Evolutionary conservation across 1,284 basidiomycete species (phyloP).

Genomic region (Ganoderma boninense): DNA sequence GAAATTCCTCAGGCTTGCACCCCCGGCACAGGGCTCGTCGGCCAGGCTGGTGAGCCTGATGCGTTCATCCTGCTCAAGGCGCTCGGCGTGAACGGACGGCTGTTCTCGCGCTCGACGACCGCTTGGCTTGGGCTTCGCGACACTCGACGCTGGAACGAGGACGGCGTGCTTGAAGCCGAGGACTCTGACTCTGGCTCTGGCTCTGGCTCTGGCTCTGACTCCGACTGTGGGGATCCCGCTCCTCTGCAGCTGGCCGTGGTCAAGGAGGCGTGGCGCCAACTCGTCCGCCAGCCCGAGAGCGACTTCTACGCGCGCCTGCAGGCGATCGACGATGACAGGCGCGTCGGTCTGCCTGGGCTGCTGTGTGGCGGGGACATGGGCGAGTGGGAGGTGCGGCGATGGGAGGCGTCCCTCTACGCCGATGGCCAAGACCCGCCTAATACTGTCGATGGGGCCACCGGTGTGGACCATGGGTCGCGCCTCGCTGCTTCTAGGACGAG

Average conservation of each 20-base stretch:
- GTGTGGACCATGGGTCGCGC: not conserved
- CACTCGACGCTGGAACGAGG: not conserved
- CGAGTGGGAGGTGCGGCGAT: constrained; percentile 13
- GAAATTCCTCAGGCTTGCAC: constrained; percentile 15
- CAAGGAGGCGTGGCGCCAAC: constrained; percentile 32
- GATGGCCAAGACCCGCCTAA: too few relatives aligned
- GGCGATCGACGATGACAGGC: not conserved
- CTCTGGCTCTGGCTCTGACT: constrained; percentile 6
- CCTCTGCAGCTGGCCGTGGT: constrained; percentile 22
- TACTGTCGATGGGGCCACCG: not conserved
- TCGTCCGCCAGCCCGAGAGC: constrained; percentile 12
- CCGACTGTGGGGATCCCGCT: constrained; percentile 11
- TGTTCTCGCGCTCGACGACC: constrained; percentile 28
- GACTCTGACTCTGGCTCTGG: constrained; percentile 7
- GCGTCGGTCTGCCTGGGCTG: constrained; percentile 9
- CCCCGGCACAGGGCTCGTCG: not conserved
- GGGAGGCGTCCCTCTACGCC: constrained; percentile 5
- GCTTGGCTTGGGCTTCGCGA: constrained; percentile 23
- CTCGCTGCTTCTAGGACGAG: not conserved
- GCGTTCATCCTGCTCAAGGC: constrained; percentile 18
- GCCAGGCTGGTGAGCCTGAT: not conserved
- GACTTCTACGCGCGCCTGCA: constrained; percentile 21
- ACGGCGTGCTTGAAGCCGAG: not conserved
- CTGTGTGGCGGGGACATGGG: constrained; percentile 20
- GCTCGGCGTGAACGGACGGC: constrained; percentile 17